These are phyloP conservation scores for Brettanomyces anomalus DNA, from an alignment of 805 yeast species.

Conservation along the genomic window DNA sequence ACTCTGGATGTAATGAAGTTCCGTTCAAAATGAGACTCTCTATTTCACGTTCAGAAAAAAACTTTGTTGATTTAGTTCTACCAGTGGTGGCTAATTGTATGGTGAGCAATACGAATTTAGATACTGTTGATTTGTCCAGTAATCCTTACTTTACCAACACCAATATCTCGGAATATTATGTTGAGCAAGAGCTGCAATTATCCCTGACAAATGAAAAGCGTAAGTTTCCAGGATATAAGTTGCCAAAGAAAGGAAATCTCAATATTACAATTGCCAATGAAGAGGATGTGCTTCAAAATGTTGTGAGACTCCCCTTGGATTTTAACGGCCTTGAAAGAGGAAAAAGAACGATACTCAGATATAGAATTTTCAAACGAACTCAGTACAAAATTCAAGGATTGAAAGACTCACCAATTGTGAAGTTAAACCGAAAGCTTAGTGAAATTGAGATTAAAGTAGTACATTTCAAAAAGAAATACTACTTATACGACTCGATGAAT, in stretches of 20 bases:
- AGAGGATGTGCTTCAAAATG: constrained; percentile 8
- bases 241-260: constrained; percentile 20
- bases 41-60: constrained; percentile 7
- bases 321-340: too few species aligned
- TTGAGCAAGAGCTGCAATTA: constrained; percentile 11
- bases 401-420: too few species aligned
- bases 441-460: too few species aligned
- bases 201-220: constrained; percentile 9
- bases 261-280: constrained; percentile 24
- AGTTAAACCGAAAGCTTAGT: too few species aligned
- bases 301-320: too few species aligned
- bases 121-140: background rate
- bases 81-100: constrained; percentile 21
- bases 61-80: constrained; percentile 8
- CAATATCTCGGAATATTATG: constrained; percentile 19
- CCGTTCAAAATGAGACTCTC: constrained; percentile 23
- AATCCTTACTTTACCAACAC: constrained; percentile 26
- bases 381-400: too few species aligned
- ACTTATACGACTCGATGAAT: constrained; percentile 23
- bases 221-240: constrained; percentile 21
- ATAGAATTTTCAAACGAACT: too few species aligned
- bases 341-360: too few species aligned
- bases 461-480: constrained; percentile 9
- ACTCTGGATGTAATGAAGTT: constrained; percentile 7
- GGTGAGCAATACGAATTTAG: constrained; percentile 2